Conservation (phyloP, 1,284 basidiomycete genomes). For the Leccinum ponderosum region DNA sequence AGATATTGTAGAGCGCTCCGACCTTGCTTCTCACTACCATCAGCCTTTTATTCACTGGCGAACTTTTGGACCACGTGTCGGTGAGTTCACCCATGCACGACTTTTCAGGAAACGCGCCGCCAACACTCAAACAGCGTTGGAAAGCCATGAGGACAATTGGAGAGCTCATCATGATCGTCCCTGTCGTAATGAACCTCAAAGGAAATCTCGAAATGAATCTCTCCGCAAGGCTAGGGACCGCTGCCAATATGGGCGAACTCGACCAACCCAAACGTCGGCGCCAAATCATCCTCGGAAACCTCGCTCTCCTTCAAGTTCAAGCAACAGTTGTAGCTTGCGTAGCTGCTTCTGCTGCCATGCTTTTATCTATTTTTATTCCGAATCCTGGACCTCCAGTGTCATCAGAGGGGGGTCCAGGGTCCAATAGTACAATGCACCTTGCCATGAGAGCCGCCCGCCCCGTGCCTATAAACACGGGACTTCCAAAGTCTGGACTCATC, state of each 20-base stretch:
- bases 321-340: slow-evolving; percentile 88
- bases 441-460: slow-evolving; percentile 31
- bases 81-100: slow-evolving; percentile 44
- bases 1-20: slow-evolving; percentile 59
- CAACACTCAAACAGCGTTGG: slow-evolving; percentile 67
- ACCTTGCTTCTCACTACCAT: slow-evolving; percentile 71
- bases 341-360: slow-evolving; percentile 79
- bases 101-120: slow-evolving; percentile 2
- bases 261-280: slow-evolving; percentile 71
- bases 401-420: slow-evolving; percentile 5
- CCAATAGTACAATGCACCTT: slow-evolving; percentile 19
- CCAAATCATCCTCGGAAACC: slow-evolving; percentile 77
- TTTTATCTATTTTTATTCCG: slow-evolving; percentile 68
- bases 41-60: slow-evolving; percentile 84
- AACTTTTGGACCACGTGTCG: slow-evolving; percentile 84
- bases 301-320: slow-evolving; percentile 91
- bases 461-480: slow-evolving; percentile 26
- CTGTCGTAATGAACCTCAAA: slow-evolving; percentile 94
- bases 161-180: slow-evolving; percentile 96
- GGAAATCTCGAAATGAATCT: slow-evolving; percentile 97
- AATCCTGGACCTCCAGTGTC: slow-evolving; percentile 25
- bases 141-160: slow-evolving; percentile 86
- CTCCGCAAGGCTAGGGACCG: slow-evolving; percentile 74
- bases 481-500: slow-evolving; percentile 45
- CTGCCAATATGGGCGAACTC: slow-evolving; percentile 86